A percentile compares a stretch with the other conserved stretches of the same genome.
These are phyloP conservation scores for Jackrogersella multiformis DNA, from an alignment of 495 filamentous ascomycete species.

Conservation along the genomic window DNA sequence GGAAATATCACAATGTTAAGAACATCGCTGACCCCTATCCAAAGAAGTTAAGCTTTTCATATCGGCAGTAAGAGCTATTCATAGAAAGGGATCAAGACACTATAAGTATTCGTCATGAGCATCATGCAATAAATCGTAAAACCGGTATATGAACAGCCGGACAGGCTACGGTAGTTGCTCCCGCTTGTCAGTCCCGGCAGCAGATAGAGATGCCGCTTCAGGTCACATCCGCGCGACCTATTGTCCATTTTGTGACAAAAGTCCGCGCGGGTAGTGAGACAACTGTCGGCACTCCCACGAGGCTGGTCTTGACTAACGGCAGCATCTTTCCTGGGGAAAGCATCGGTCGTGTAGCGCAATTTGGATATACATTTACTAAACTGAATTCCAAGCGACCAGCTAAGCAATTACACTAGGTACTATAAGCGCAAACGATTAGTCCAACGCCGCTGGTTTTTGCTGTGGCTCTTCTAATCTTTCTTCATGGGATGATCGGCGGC, in stretches of 20 bases:
- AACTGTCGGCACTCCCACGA: slow-evolving; percentile 20
- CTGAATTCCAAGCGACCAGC: slow-evolving; percentile 9
- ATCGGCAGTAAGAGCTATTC: not conserved
- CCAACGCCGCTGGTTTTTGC: slow-evolving; percentile 31
- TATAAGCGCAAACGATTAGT: slow-evolving; percentile 19
- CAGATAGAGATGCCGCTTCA: not conserved
- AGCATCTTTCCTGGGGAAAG: slow-evolving; percentile 23
- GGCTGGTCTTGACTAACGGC: slow-evolving; percentile 5
- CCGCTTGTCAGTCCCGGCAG: slow-evolving; percentile 12
- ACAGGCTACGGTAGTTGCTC: slow-evolving; percentile 19
- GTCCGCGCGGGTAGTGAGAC: not conserved
- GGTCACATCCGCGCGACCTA: slow-evolving; percentile 6
- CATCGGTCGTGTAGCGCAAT: slow-evolving; percentile 30
- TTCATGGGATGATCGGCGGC: slow-evolving; percentile 19
- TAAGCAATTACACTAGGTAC: slow-evolving; percentile 6
- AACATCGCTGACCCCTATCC: not conserved
- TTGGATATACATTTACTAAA: slow-evolving; percentile 21
- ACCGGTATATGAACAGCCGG: slow-evolving; percentile 8
- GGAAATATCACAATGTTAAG: not conserved
- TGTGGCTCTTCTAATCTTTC: slow-evolving; percentile 29
- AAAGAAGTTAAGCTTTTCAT: not conserved
- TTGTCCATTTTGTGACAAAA: slow-evolving; percentile 6
- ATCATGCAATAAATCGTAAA: not conserved
- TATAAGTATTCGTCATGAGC: not conserved
- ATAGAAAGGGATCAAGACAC: not conserved